These are phyloP conservation scores for Aspergillus versicolor DNA, from an alignment of 2,329 filamentous ascomycete species.

Conservation along the genomic window DNA sequence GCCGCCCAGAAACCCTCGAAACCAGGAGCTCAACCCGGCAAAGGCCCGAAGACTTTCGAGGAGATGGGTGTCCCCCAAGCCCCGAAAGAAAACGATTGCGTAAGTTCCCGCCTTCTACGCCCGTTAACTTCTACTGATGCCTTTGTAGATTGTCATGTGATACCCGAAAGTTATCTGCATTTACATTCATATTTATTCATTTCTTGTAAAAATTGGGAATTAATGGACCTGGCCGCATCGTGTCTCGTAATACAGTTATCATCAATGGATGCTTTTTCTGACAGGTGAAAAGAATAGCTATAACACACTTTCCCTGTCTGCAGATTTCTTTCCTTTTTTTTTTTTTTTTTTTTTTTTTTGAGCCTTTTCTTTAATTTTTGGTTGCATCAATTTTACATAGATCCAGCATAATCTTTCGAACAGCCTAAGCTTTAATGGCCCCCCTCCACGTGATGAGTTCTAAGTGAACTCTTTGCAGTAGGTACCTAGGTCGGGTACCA, in stretches of 20 bases:
- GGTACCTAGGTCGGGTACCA: no score
- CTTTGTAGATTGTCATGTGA: constrained; percentile 42
- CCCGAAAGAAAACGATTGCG: constrained; percentile 87
- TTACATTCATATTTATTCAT: constrained; percentile 16
- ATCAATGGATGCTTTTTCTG: neutral
- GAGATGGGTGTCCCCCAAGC: constrained; percentile 92
- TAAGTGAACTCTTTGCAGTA: neutral
- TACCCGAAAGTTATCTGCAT: constrained; percentile 27
- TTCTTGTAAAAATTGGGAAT: constrained; percentile 15
- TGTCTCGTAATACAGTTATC: constrained; percentile 1
- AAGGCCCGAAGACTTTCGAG: constrained; percentile 93
- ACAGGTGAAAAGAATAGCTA: constrained; percentile 3
- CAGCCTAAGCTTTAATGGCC: neutral
- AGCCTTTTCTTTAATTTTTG: neutral
- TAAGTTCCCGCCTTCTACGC: constrained; percentile 47
- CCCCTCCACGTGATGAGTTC: constrained; percentile 3
- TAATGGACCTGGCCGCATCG: constrained; percentile 5
- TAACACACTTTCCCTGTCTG: neutral
- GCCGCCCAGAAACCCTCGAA: constrained; percentile 38
- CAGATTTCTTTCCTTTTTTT: neutral
- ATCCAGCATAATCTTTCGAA: neutral
- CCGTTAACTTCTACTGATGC: constrained; percentile 19
- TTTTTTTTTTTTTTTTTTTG: neutral
- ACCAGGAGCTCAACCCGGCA: constrained; percentile 51
- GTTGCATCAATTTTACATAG: neutral